Evolutionary conservation across 768 basidiomycete genomes (phyloP).

Genomic region (Paxillus involutus): DNA sequence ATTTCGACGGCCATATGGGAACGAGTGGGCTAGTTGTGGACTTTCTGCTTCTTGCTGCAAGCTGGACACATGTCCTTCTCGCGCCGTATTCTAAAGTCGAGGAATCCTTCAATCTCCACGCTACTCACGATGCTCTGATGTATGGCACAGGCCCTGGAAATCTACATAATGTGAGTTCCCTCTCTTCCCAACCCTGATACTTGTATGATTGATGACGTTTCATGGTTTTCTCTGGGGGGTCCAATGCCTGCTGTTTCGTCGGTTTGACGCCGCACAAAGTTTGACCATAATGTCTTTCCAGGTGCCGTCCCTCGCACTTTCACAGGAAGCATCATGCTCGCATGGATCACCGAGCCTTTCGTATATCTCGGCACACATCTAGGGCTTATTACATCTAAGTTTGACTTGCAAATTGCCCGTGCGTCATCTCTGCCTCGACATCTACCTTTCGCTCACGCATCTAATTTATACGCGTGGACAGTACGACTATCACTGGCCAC

Average conservation of each 20-base stretch:
- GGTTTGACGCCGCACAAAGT: conserved; percentile 45
- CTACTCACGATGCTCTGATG: conserved; percentile 81
- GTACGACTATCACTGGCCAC: conserved; percentile 74
- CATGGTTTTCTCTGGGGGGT: background rate
- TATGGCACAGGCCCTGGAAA: conserved; percentile 54
- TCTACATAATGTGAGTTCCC: conserved; percentile 49
- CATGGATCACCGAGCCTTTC: conserved; percentile 52
- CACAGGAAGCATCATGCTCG: conserved; percentile 71
- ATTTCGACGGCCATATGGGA: background rate
- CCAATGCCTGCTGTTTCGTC: background rate
- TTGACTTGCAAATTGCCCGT: conserved; percentile 74
- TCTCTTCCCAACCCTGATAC: background rate
- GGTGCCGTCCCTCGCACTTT: conserved; percentile 91
- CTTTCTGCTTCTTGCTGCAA: conserved; percentile 44
- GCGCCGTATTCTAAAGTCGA: conserved; percentile 96
- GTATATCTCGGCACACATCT: conserved; percentile 40
- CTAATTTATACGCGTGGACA: conserved; percentile 27
- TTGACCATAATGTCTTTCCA: conserved; percentile 86
- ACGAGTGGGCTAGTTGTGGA: conserved; percentile 41
- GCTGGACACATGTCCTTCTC: conserved; percentile 69
- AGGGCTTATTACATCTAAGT: conserved; percentile 52
- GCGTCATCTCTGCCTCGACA: conserved; percentile 21
- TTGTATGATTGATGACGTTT: conserved; percentile 5
- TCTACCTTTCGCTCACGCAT: background rate
- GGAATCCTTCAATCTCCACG: conserved; percentile 95